Conservation (phyloP, 371 early-diverging fungal species). For the Parasitella parasitica region DNA sequence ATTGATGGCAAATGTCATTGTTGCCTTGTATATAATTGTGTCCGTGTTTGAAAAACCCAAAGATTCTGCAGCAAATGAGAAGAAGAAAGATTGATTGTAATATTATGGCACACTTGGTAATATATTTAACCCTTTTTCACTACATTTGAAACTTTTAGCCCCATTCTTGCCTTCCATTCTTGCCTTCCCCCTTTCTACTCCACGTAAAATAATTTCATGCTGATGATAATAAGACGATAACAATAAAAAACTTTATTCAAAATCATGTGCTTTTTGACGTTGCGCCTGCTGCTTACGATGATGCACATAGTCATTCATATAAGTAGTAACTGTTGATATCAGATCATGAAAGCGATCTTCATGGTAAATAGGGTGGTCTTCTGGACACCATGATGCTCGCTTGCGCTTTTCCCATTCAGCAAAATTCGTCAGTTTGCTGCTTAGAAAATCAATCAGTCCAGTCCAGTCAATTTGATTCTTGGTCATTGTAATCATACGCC, state of each 20-base stretch:
- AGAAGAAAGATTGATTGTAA: conserved; percentile 8
- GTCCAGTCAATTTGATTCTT: conserved; percentile 28
- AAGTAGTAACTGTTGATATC: conserved; percentile 21
- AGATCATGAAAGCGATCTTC: conserved; percentile 32
- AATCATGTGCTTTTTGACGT: background rate
- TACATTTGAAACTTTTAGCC: background rate
- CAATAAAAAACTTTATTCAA: background rate
- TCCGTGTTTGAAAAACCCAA: conserved; percentile 24
- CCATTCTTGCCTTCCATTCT: too few species aligned
- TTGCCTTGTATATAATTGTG: conserved; percentile 37
- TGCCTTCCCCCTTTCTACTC: background rate
- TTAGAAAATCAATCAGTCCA: conserved; percentile 10
- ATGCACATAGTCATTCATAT: conserved; percentile 26
- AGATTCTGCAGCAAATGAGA: background rate
- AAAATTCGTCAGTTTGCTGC: conserved; percentile 29
- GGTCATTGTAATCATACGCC: conserved; percentile 17
- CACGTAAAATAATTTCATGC: background rate
- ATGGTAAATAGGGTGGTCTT: conserved; percentile 15
- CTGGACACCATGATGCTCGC: conserved; percentile 30
- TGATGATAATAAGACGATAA: background rate
- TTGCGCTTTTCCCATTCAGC: conserved; percentile 43
- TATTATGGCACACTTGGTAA: background rate
- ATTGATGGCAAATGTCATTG: conserved; percentile 43
- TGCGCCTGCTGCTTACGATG: conserved; percentile 10
- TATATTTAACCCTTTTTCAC: background rate